Evolutionary conservation across 2,329 filamentous ascomycete species (phyloP).

Genomic region (Colletotrichum acutatum): DNA sequence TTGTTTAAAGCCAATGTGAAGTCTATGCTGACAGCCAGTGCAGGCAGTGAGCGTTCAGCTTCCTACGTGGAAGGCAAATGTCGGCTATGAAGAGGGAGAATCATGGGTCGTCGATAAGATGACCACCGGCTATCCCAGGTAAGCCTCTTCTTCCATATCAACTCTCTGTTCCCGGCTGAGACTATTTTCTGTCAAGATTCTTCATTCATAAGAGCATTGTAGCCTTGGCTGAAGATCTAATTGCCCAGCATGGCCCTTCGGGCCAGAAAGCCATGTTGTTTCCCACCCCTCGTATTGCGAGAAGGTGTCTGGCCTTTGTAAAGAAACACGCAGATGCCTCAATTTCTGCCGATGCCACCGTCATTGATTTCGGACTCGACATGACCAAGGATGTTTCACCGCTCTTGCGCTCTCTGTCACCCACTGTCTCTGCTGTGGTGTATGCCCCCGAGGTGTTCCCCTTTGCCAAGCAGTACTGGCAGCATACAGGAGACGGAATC

Average conservation of each 20-base stretch:
- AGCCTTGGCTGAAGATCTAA: conserved; percentile 76
- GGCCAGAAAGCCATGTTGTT: conserved; percentile 84
- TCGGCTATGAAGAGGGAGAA: conserved; percentile 94
- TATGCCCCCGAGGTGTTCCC: conserved; percentile 75
- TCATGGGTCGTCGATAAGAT: conserved; percentile 86
- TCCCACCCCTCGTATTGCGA: conserved; percentile 76
- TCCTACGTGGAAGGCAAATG: conserved; percentile 90
- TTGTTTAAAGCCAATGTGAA: not conserved
- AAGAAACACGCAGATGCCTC: conserved; percentile 65
- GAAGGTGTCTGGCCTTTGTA: conserved; percentile 81
- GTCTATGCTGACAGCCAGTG: not conserved
- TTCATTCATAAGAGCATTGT: conserved; percentile 89
- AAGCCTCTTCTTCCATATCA: conserved; percentile 36
- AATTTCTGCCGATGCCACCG: conserved; percentile 58
- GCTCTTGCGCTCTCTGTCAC: conserved; percentile 64
- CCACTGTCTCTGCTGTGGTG: conserved; percentile 76
- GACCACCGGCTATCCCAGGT: conserved; percentile 92
- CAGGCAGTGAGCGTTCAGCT: conserved; percentile 96
- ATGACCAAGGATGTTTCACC: conserved; percentile 61
- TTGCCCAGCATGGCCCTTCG: conserved; percentile 69
- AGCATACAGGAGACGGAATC: conserved; percentile 92
- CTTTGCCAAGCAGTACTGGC: conserved; percentile 95
- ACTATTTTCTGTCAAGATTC: conserved; percentile 70
- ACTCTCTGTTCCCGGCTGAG: not conserved
- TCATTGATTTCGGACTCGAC: conserved; percentile 73